Percentiles rank a stretch among this genome's conserved stretches.
Conservation (phyloP, 2,329 filamentous ascomycete genomes). For the Raffaelea ambrosiae region DNA sequence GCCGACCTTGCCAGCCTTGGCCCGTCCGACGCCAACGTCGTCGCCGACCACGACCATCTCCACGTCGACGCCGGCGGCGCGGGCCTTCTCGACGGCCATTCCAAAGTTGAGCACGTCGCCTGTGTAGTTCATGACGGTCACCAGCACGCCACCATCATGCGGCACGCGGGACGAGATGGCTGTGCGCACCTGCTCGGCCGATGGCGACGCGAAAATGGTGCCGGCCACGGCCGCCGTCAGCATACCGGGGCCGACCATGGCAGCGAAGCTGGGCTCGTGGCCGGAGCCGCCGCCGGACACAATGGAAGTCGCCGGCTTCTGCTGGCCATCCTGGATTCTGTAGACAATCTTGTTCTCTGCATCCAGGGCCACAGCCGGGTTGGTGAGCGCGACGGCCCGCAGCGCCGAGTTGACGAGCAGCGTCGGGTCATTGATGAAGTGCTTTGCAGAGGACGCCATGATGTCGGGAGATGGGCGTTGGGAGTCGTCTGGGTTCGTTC, state of each 20-base stretch:
- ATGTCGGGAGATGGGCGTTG: too few species aligned
- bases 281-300: constrained; percentile 83
- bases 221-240: constrained; percentile 77
- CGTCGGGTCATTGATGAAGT: constrained; percentile 81
- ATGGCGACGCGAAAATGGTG: constrained; percentile 71
- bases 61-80: constrained; percentile 64
- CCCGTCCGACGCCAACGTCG: constrained; percentile 80
- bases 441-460: constrained; percentile 50
- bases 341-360: constrained; percentile 76
- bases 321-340: constrained; percentile 46
- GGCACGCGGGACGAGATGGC: constrained; percentile 64
- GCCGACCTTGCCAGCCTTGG: constrained; percentile 82
- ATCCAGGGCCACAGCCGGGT: constrained; percentile 76
- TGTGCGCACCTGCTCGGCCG: constrained; percentile 69
- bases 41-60: constrained; percentile 92
- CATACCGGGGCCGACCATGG: constrained; percentile 75
- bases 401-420: constrained; percentile 72
- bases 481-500: background rate
- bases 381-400: constrained; percentile 68
- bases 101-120: constrained; percentile 88
- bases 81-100: constrained; percentile 86
- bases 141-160: constrained; percentile 57
- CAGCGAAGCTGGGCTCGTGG: constrained; percentile 82
- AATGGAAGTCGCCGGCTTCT: constrained; percentile 61
- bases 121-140: constrained; percentile 96